Evolutionary conservation across 2,329 filamentous ascomycete species (phyloP), one percentile per base, ranked within the genome.

Genomic region (Paecilomyces sp.): DNA sequence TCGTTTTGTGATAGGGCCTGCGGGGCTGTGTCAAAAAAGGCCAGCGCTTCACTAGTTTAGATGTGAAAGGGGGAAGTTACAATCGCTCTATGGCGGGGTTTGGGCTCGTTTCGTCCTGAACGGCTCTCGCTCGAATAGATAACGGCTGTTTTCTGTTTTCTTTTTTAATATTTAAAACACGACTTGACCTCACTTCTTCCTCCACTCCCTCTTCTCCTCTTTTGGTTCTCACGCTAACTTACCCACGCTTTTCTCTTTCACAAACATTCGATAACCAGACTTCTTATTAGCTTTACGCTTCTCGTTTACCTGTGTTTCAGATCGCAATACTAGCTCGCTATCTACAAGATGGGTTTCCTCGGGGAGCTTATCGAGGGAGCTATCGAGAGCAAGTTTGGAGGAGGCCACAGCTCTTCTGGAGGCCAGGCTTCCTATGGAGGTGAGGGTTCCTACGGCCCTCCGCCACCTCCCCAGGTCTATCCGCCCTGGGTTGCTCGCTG

Each of bases 401-500:
- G 77, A 74, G 1, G 78, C 77, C 57, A 79, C 81, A 0, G 75
- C 79, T 0, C 76, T 76, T 1, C 63, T 76, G 7, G 13, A 5
- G 36, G 13, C 8, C 4, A 47, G 15, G 13, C 13, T 15, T 47
- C 36, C 15, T 47, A 47, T 15, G 36, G 36, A 8, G 41, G 41
- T 47, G 4, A 41, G 36, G 36, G 15, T n/a, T 47, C 41, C n/a
- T 47, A 47, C 5, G 41, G 41, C 15, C 41, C 15, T 22, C 41
- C n/a, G 41, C 41, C 13, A 80, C 80, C 63, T 81, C 79, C 15
- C 79, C 79, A 0, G 63, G 54, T 68, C 67, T 15, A 68, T 8
- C 70, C 69, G 34, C 78, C 78, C 15, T 81, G 79, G 79, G 64
- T 72, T 53, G 70, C 78, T n/a, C 72, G 74, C 56, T 81, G 76